Base-by-base conservation (phyloP, 169 alveolate species). In the Cryptosporidium canis region DNA sequence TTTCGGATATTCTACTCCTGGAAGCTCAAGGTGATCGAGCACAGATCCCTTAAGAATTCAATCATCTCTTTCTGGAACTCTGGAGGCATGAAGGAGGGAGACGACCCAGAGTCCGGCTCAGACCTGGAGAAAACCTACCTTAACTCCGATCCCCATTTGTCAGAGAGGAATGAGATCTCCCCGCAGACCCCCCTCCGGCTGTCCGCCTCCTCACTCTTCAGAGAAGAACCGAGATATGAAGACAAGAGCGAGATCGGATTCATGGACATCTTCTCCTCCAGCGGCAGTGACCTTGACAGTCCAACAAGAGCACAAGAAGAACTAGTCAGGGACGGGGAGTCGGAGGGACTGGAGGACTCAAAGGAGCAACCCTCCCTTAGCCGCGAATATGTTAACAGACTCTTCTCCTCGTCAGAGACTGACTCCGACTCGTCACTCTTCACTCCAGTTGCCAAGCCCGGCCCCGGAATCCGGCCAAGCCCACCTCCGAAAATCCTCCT, bases 21-120 rank as follows among this genome's bases (percentile, higher is more conserved):
- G 87, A 77, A 77, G 18, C 53, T 77, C 2, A 77, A 77, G 63
- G 58, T 31, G 51, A 77, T 77, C 11, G 87, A 77, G 29, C 44
- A 29, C n/a, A 55, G 27, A 31, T 77, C 87, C 4, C 44, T 77
- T 24, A 77, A 45, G 66, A 77, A 61, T 77, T 77, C 87, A 18
- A 77, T 77, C 4, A 58, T 58, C 39, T 35, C 63, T 21, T 58
- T 66, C 18, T 71, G 53, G 85, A 47, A 67, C 45, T 16, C 63
- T 18, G 68, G n/a, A n/a, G n/a, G n/a, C n/a, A n/a, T n/a, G n/a
- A n/a, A n/a, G n/a, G n/a, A n/a, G n/a, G n/a, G n/a, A n/a, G n/a
- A n/a, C n/a, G n/a, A n/a, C n/a, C n/a, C n/a, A n/a, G n/a, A n/a
- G n/a, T n/a, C n/a, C n/a, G n/a, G n/a, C n/a, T n/a, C n/a, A n/a